Conservation (phyloP, 2,329 filamentous ascomycete genomes). For the Penicillium psychrosexuale region DNA sequence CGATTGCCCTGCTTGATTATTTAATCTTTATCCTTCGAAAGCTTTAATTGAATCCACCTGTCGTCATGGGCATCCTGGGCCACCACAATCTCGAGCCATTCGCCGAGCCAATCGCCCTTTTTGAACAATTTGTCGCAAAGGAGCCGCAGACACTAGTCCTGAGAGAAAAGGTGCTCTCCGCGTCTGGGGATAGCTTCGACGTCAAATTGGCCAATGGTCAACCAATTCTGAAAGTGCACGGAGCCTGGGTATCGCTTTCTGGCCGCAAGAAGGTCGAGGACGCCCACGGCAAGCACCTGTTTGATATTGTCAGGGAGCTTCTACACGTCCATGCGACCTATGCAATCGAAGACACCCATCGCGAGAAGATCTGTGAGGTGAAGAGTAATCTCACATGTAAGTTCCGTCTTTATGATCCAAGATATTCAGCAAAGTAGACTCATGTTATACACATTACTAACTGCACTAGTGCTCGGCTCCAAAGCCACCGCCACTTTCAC, state of each 20-base stretch:
- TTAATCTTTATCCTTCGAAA: not conserved
- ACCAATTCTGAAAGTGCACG: constrained; percentile 56
- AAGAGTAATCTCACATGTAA: constrained; percentile 54
- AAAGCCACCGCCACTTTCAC: constrained; percentile 50
- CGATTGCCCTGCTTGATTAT: not conserved
- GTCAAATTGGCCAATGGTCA: constrained; percentile 56
- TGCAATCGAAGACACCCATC: constrained; percentile 42
- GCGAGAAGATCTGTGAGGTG: constrained; percentile 53
- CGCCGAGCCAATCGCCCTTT: constrained; percentile 18
- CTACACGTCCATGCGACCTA: constrained; percentile 23
- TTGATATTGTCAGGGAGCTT: constrained; percentile 25
- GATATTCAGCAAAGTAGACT: not conserved
- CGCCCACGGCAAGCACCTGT: constrained; percentile 18
- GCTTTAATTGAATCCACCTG: not conserved
- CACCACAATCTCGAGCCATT: constrained; percentile 16
- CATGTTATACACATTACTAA: constrained; percentile 4
- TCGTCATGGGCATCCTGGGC: constrained; percentile 13
- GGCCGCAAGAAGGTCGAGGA: constrained; percentile 25
- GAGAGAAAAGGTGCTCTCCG: constrained; percentile 60
- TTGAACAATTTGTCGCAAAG: constrained; percentile 16
- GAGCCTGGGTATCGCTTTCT: constrained; percentile 45
- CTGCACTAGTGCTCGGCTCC: constrained; percentile 21
- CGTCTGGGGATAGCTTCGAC: constrained; percentile 63
- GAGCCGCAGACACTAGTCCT: constrained; percentile 51
- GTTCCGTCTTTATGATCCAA: constrained; percentile 23